Evolutionary conservation across 331 rosid species (phyloP).

Genomic region (Quercus lobata): DNA sequence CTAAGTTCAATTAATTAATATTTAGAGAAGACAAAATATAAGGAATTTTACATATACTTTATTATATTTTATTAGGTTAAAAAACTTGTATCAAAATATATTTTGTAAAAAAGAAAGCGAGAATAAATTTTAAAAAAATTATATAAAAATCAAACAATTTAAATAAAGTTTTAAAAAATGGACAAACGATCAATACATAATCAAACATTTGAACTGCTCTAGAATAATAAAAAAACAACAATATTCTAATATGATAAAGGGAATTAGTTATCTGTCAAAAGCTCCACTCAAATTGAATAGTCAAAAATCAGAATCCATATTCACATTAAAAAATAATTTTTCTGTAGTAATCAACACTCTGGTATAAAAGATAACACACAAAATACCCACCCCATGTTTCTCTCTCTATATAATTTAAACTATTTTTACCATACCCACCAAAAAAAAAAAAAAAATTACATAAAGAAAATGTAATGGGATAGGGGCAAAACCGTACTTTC

Average conservation of each 20-base stretch:
- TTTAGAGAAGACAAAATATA: no score
- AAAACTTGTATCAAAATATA: no score
- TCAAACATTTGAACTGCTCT: no score
- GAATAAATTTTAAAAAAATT: no score
- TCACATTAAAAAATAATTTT: background rate
- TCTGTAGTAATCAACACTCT: background rate
- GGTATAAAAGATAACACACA: constrained; percentile 4
- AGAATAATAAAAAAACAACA: background rate
- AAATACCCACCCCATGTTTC: background rate
- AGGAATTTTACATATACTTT: no score
- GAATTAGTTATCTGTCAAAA: background rate
- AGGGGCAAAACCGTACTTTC: constrained; percentile 41
- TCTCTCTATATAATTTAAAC: background rate
- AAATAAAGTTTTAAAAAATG: no score
- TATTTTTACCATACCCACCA: background rate
- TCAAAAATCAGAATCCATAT: constrained; percentile 1
- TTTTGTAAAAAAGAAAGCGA: no score
- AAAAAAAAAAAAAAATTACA: background rate
- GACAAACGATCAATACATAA: no score
- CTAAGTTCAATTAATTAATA: no score
- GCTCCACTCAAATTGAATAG: constrained; percentile 9
- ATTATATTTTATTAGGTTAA: no score
- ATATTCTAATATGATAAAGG: background rate
- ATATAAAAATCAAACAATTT: no score
- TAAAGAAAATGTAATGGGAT: background rate